Evolutionary conservation across 495 filamentous ascomycete genomes (phyloP).

Genomic region (Clavariopsis aquatica): DNA sequence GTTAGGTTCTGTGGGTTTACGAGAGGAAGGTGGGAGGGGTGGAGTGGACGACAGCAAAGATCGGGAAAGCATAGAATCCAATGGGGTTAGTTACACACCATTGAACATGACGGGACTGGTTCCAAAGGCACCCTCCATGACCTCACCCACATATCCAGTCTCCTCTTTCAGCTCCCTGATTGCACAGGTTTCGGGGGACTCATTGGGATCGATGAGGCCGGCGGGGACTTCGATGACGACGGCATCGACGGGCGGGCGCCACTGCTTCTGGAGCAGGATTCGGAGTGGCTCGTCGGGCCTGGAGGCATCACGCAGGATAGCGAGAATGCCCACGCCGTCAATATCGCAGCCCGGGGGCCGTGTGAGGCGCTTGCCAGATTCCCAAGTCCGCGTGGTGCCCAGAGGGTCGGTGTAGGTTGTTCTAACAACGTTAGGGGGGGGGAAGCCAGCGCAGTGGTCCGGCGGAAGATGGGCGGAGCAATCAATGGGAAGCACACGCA

Average conservation of each 20-base stretch:
- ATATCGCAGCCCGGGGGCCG: slow-evolving; percentile 54
- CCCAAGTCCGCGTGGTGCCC: slow-evolving; percentile 38
- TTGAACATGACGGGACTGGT: slow-evolving; percentile 81
- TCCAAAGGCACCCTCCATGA: slow-evolving; percentile 39
- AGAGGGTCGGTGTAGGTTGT: slow-evolving; percentile 39
- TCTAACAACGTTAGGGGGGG: slow-evolving; percentile 15
- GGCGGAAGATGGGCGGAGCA: background rate
- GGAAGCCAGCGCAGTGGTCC: background rate
- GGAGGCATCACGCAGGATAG: slow-evolving; percentile 71
- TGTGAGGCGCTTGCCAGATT: slow-evolving; percentile 38
- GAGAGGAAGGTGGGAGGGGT: background rate
- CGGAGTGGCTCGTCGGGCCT: slow-evolving; percentile 57
- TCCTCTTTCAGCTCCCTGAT: slow-evolving; percentile 86
- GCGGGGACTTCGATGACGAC: slow-evolving; percentile 82
- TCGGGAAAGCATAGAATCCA: no score
- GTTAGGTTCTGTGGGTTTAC: background rate
- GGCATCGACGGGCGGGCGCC: slow-evolving; percentile 76
- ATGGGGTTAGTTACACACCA: slow-evolving; percentile 57
- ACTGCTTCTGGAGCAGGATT: slow-evolving; percentile 72
- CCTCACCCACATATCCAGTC: slow-evolving; percentile 74
- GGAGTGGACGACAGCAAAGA: background rate
- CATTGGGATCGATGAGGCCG: slow-evolving; percentile 78
- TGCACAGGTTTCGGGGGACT: slow-evolving; percentile 74
- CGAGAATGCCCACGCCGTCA: slow-evolving; percentile 87
- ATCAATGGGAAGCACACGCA: slow-evolving; percentile 10